A percentile compares a stretch with the other conserved stretches of the same genome.
These are phyloP conservation scores for Bassia scoparia DNA, from an alignment of 148 eudicot species.

Conservation along the genomic window DNA sequence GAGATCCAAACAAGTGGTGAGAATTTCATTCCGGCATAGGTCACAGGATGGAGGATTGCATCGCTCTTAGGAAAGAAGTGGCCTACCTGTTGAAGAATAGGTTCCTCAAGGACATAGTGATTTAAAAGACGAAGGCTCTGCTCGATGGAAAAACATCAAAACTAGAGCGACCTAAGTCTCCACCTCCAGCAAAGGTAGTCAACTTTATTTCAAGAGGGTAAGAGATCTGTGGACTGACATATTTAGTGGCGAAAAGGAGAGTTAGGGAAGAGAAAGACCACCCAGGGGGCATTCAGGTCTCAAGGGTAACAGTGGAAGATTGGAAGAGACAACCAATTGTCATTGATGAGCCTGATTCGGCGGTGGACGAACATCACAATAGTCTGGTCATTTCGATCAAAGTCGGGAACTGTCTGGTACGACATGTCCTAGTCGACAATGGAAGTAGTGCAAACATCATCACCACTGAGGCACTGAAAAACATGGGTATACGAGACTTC, in stretches of 20 bases:
- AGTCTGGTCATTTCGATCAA: background rate
- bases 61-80: background rate
- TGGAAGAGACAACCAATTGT: no score
- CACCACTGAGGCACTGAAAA: background rate
- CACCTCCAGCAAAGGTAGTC: background rate
- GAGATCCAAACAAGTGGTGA: background rate
- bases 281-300: background rate
- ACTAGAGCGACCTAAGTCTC: background rate
- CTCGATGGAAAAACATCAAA: background rate
- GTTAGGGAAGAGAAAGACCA: no score
- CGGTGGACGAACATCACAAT: background rate
- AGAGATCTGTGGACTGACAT: no score
- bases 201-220: background rate
- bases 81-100: background rate
- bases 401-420: no score
- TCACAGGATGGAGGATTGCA: background rate
- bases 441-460: background rate
- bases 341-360: no score
- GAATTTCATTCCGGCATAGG: background rate
- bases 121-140: background rate
- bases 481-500: background rate
- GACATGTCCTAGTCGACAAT: background rate
- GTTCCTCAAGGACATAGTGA: background rate
- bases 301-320: background rate
- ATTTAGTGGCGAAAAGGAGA: no score